Conservation (phyloP, 495 filamentous ascomycete genomes). For the Neurospora sp. region DNA sequence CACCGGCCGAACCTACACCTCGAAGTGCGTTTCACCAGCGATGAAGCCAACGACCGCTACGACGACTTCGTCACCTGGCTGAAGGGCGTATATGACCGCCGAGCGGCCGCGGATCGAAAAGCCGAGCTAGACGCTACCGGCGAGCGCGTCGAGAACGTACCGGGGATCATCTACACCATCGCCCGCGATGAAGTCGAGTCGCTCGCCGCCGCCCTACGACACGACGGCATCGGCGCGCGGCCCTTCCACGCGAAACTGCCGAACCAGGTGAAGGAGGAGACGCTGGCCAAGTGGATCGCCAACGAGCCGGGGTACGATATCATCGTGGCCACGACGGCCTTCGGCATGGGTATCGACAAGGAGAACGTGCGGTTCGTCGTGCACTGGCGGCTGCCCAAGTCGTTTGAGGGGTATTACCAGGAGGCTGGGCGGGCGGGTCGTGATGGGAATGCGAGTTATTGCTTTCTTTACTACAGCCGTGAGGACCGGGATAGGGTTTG, state of each 20-base stretch:
- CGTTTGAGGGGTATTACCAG: slow-evolving; percentile 92
- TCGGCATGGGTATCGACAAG: slow-evolving; percentile 98
- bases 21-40: slow-evolving; percentile 75
- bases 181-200: slow-evolving; percentile 66
- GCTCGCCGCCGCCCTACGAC: slow-evolving; percentile 54
- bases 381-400: slow-evolving; percentile 86
- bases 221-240: slow-evolving; percentile 55
- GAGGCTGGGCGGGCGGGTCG: slow-evolving; percentile 88
- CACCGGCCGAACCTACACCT: slow-evolving; percentile 82
- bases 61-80: slow-evolving; percentile 66
- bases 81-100: slow-evolving; percentile 54
- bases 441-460: slow-evolving; percentile 76
- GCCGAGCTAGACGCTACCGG: slow-evolving; percentile 38
- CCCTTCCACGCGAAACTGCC: slow-evolving; percentile 61
- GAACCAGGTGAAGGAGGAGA: slow-evolving; percentile 52
- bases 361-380: slow-evolving; percentile 86
- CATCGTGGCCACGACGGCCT: slow-evolving; percentile 89
- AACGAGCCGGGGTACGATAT: slow-evolving; percentile 70
- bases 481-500: slow-evolving; percentile 70
- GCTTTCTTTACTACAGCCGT: slow-evolving; percentile 79
- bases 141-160: slow-evolving; percentile 52
- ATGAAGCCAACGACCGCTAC: slow-evolving; percentile 62
- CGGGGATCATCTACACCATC: slow-evolving; percentile 86
- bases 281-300: slow-evolving; percentile 62
- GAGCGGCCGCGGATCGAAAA: slow-evolving; percentile 37